Conservation (phyloP, 2,329 filamentous ascomycete species). For the Ascosphaera aggregata region DNA sequence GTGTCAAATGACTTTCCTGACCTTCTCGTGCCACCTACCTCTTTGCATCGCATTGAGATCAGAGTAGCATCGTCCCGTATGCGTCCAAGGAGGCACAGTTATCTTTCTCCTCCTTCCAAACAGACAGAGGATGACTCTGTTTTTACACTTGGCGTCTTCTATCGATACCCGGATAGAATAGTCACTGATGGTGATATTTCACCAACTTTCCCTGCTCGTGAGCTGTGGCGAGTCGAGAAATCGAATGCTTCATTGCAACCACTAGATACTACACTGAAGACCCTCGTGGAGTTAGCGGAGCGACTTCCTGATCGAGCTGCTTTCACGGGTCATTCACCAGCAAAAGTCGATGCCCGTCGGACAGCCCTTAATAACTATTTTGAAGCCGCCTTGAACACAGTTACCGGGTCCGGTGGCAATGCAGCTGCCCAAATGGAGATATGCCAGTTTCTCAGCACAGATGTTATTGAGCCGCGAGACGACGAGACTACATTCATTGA, state of each 20-base stretch:
- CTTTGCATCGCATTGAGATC: constrained; percentile 62
- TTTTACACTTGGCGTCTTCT: constrained; percentile 71
- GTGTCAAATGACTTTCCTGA: constrained; percentile 72
- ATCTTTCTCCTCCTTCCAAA: constrained; percentile 41
- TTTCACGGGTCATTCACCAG: constrained; percentile 81
- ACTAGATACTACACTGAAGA: constrained; percentile 60
- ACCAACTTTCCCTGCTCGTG: constrained; percentile 23
- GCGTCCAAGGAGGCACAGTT: constrained; percentile 69
- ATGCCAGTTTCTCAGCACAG: constrained; percentile 61
- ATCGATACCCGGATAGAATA: constrained; percentile 23
- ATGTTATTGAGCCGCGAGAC: constrained; percentile 32
- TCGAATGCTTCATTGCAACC: constrained; percentile 59
- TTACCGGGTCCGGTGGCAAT: constrained; percentile 30
- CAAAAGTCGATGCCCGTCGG: constrained; percentile 73
- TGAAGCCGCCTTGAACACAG: constrained; percentile 61
- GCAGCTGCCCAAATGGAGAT: constrained; percentile 53
- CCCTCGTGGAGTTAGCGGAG: constrained; percentile 39
- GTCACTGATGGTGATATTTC: constrained; percentile 16
- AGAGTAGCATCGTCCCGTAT: constrained; percentile 86
- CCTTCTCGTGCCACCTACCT: constrained; percentile 67
- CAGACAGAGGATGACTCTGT: constrained; percentile 79
- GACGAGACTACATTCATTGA: constrained; percentile 28
- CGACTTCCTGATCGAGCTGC: constrained; percentile 56
- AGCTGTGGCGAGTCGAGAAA: constrained; percentile 91
- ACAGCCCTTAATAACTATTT: constrained; percentile 65